phyloP scores from a whole-genome alignment of 371 early-diverging fungal species.

The Vairimorpha apis region DNA sequence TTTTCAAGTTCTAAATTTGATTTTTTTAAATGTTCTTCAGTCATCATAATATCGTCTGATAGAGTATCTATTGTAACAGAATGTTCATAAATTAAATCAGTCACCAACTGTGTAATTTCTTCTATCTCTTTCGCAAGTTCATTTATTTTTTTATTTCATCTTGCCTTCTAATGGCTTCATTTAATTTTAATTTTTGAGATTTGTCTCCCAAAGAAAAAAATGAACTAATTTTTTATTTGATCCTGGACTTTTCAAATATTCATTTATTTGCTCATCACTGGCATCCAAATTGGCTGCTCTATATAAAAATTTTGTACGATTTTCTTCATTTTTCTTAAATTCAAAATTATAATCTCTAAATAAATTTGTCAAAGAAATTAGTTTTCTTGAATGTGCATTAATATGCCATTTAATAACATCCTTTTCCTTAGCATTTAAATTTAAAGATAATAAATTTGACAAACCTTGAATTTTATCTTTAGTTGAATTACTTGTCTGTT shows the following conservation, averaged over 20 bases:
- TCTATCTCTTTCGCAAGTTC: not conserved
- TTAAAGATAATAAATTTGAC: not conserved
- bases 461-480: not conserved
- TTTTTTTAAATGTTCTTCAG: not conserved
- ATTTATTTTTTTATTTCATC: conserved; percentile 1
- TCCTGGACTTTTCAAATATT: not conserved
- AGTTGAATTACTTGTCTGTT: not conserved
- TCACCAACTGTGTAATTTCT: not conserved
- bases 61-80: not conserved
- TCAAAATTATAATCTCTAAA: not conserved
- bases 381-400: not conserved
- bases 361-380: not conserved
- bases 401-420: not conserved
- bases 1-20: not conserved
- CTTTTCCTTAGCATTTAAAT: not conserved
- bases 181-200: not conserved
- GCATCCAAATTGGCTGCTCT: not conserved
- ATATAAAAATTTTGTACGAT: not conserved
- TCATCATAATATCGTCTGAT: not conserved
- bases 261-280: not conserved
- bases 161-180: not conserved
- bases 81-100: conserved; percentile 1
- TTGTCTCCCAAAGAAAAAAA: not conserved
- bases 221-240: not conserved
- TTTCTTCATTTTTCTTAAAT: conserved; percentile 4